These are phyloP conservation scores for Nakaseomyces bracarensis DNA, from an alignment of 1,139 yeast genomes.

Conservation along the genomic window DNA sequence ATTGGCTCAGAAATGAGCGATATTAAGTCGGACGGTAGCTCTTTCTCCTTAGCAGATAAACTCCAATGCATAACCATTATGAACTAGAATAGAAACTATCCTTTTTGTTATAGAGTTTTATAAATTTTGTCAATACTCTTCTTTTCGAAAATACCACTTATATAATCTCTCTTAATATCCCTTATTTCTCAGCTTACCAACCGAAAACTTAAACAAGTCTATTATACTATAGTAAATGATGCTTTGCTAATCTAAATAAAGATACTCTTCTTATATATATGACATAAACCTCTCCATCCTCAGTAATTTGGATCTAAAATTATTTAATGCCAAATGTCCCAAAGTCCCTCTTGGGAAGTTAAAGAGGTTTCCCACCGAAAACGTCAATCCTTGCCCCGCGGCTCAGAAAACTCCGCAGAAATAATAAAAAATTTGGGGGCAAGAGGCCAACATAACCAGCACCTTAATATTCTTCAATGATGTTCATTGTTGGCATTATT, in stretches of 20 bases:
- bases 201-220: too few relatives aligned
- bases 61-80: slow-evolving; percentile 6
- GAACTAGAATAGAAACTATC: background rate
- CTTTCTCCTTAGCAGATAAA: background rate
- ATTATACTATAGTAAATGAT: too few relatives aligned
- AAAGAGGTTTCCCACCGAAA: too few relatives aligned
- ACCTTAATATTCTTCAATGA: too few relatives aligned
- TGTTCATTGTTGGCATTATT: too few relatives aligned
- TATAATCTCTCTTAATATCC: too few relatives aligned
- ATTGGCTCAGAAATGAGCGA: slow-evolving; percentile 6
- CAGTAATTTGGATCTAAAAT: too few relatives aligned
- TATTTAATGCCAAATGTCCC: background rate
- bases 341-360: background rate
- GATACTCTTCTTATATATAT: too few relatives aligned
- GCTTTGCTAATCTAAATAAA: too few relatives aligned
- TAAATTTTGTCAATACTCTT: background rate
- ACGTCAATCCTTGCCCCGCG: background rate
- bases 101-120: background rate
- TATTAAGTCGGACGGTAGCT: slow-evolving; percentile 5
- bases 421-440: slow-evolving; percentile 1
- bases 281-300: background rate
- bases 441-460: too few relatives aligned
- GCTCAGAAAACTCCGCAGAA: background rate
- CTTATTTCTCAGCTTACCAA: too few relatives aligned
- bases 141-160: background rate